Evolutionary conservation across 805 yeast species (phyloP), one percentile per base, ranked within the genome.

Genomic region (Ogataea ganodermae): DNA sequence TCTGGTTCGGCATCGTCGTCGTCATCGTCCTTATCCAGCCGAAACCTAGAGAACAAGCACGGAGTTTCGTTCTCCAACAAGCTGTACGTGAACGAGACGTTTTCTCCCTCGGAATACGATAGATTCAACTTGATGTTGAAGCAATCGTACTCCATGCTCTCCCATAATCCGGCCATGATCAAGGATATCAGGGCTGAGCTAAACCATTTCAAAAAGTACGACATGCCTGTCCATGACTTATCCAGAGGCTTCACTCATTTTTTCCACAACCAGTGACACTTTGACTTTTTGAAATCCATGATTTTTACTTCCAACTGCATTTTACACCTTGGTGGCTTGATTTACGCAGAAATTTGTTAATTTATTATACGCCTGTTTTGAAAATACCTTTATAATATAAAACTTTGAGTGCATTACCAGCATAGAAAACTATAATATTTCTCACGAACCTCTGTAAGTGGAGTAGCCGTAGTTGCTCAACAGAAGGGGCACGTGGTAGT

Each of bases 401-500:
- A 30, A 16, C 16, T 30, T 30, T 30, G 18, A 14, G 33, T 30
- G 33, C 33, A 30, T 30, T 10, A n/a, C 14, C 16, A 32, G 17
- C 14, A 8, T 17, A n/a, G n/a, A n/a, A n/a, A n/a, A n/a, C n/a
- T n/a, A n/a, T n/a, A n/a, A n/a, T n/a, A n/a, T n/a, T n/a, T n/a
- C n/a, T 49, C 42, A 62, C 20, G 66, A 60, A 12, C 98, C 98
- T 47, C 97, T 77, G 70, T 91, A 91, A 0, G 97, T 91, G 5
- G 96, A 81, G 69, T 90, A 91, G 27, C 96, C 85, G 68, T 85
- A 89, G 61, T 89, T 89, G 36, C 96, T 83, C 48, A 91, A 71
- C 45, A 91, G 74, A 51, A 91, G 69, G 0, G 98, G 98, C 45
- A 91, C 85, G 63, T 91, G 98, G 67, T 89, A 91, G 64, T 91